Conservation (phyloP, 2,329 filamentous ascomycete species). For the Fusarium tjaetaba region DNA sequence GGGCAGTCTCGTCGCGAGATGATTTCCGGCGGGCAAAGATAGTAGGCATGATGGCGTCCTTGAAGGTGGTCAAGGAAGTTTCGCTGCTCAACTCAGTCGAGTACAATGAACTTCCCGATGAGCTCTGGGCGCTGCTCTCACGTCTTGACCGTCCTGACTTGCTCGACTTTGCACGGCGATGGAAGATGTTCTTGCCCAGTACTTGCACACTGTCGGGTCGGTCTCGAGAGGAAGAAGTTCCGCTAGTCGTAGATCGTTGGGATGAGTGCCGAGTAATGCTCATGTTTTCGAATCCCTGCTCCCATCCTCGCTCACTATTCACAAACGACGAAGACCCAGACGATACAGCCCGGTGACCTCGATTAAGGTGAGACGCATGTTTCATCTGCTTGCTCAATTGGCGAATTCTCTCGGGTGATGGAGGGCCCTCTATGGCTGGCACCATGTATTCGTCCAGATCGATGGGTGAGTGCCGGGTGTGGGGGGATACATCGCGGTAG, state of each 20-base stretch:
- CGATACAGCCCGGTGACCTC: slow-evolving; percentile 54
- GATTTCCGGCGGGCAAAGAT: slow-evolving; percentile 62
- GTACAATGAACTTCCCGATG: slow-evolving; percentile 60
- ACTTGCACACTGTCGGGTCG: slow-evolving; percentile 68
- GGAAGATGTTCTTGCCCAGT: slow-evolving; percentile 69
- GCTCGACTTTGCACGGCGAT: slow-evolving; percentile 60
- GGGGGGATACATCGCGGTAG: slow-evolving; percentile 25
- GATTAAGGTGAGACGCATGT: slow-evolving; percentile 57
- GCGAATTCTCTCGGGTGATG: slow-evolving; percentile 68
- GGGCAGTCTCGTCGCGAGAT: slow-evolving; percentile 47
- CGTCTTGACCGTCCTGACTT: slow-evolving; percentile 52
- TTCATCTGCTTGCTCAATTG: slow-evolving; percentile 69
- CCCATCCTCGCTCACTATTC: slow-evolving; percentile 59
- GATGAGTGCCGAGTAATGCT: slow-evolving; percentile 67
- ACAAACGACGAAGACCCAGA: slow-evolving; percentile 66
- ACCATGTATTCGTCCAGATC: slow-evolving; percentile 60
- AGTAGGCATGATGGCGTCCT: slow-evolving; percentile 59
- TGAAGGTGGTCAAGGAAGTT: slow-evolving; percentile 45
- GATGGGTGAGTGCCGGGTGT: slow-evolving; percentile 29
- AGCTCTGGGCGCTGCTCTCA: slow-evolving; percentile 60
- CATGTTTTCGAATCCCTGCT: slow-evolving; percentile 58
- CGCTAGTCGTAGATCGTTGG: slow-evolving; percentile 63
- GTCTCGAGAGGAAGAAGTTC: slow-evolving; percentile 62
- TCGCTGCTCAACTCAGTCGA: slow-evolving; percentile 56
- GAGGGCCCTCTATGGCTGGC: slow-evolving; percentile 68